Evolutionary conservation across 345 rosid species (phyloP), one percentile per base, ranked within the genome.

Genomic region (Chamaenerion angustifolium): DNA sequence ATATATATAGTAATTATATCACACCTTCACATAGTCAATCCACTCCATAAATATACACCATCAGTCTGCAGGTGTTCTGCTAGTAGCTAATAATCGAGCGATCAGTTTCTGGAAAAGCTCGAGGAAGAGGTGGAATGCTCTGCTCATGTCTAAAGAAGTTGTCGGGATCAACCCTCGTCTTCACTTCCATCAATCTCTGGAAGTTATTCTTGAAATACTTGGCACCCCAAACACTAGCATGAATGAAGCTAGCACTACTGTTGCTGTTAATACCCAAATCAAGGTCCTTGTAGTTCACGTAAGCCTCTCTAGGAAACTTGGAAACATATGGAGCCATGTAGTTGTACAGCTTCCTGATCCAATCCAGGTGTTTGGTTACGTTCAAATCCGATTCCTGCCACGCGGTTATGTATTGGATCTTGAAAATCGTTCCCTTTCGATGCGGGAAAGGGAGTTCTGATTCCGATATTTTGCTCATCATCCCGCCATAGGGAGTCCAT

Each of bases 401-500:
- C 18, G 55, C 25, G 15, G 61, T 56, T 8, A 71, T 12, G 48
- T 71, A 71, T 50, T 71, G 74, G 42, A 71, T 52, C 44, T 68
- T 71, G 65, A 56, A 71, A 13, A 75, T 52, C 15, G 56, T 58
- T n/a, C 65, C 74, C 1, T 51, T 59, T 52, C 80, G 62, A 58
- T 75, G 80, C 4, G 80, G 76, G 59, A 71, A 75, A 0, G 76
- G 74, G 43, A 54, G 46, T 27, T 58, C 55, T 0, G 56, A 68
- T 42, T 68, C 74, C 3, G 67, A 56, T 23, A 75, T 66, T 41
- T 48, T 58, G 12, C 61, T 55, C 70, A 61, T 62, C 43, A 60
- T 73, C 46, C 95, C 97, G 1, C 97, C 94, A 14, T 74, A 89
- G 0, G 95, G 94, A 37, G 56, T 81, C 90, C 81, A 82, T 51